Percentiles rank a stretch among this genome's conserved stretches.
Evolutionary conservation across 2,329 filamentous ascomycete genomes (phyloP).

Genomic region (Aquanectria penicillioides): DNA sequence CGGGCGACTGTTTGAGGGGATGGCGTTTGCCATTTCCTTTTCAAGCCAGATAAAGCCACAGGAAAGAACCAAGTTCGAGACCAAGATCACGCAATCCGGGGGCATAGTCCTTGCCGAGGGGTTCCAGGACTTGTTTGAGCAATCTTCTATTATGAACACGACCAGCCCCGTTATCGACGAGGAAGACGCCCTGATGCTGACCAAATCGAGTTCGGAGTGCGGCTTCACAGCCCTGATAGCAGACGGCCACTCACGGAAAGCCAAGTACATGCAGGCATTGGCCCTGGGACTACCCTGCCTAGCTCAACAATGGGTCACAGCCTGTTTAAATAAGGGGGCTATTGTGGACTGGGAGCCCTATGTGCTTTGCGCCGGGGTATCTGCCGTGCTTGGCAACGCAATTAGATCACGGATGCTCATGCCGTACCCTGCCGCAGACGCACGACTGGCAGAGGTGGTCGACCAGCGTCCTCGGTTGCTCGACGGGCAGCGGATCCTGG

Average conservation of each 20-base stretch:
- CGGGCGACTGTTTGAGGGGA: conserved; percentile 72
- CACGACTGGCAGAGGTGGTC: conserved; percentile 68
- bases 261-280: conserved; percentile 94
- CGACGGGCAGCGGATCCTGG: conserved; percentile 71
- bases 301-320: conserved; percentile 80
- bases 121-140: conserved; percentile 83
- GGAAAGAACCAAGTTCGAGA: conserved; percentile 60
- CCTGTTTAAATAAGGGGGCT: conserved; percentile 70
- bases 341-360: conserved; percentile 83
- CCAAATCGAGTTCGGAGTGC: conserved; percentile 59
- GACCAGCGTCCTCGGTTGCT: conserved; percentile 71
- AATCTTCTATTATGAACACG: conserved; percentile 47
- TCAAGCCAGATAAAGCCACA: conserved; percentile 54
- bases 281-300: conserved; percentile 90
- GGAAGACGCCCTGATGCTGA: conserved; percentile 61
- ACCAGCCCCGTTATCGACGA: conserved; percentile 44
- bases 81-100: conserved; percentile 75
- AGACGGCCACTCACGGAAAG: conserved; percentile 84
- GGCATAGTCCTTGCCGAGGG: conserved; percentile 77
- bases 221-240: conserved; percentile 89
- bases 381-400: conserved; percentile 78
- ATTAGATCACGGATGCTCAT: conserved; percentile 77
- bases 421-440: conserved; percentile 67
- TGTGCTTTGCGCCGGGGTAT: conserved; percentile 86
- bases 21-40: conserved; percentile 90